These are phyloP conservation scores for Epicoccum sorghinum DNA, from an alignment of 2,329 filamentous ascomycete species.

Conservation along the genomic window DNA sequence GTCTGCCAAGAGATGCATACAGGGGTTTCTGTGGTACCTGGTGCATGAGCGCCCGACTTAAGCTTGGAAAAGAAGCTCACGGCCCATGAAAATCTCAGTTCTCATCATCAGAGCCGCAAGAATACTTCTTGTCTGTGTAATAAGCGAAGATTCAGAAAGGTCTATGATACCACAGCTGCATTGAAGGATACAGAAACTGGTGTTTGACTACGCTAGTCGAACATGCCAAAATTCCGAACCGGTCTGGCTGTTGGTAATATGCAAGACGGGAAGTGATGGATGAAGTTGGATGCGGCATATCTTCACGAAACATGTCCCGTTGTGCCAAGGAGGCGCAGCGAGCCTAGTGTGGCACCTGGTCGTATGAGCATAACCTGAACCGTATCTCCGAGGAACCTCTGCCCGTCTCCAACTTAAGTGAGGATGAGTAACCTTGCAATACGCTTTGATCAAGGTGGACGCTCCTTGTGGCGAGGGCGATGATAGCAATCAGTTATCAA, in stretches of 20 bases:
- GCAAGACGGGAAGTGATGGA: too few relatives aligned
- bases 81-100: neutral
- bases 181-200: too few relatives aligned
- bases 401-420: neutral
- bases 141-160: too few relatives aligned
- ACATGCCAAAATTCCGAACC: too few relatives aligned
- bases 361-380: neutral
- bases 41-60: neutral
- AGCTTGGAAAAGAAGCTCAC: neutral
- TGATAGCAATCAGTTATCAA: neutral
- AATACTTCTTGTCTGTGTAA: too few relatives aligned
- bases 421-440: neutral
- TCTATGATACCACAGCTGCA: too few relatives aligned
- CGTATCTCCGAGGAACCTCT: neutral
- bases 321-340: neutral
- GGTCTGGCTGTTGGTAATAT: too few relatives aligned
- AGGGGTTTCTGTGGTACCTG: neutral
- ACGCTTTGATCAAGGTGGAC: neutral
- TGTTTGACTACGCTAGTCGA: too few relatives aligned
- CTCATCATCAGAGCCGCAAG: too few relatives aligned
- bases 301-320: neutral
- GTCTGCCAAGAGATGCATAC: neutral
- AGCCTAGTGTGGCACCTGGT: neutral
- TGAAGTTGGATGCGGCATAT: neutral
- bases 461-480: neutral